Base-by-base conservation (phyloP, 108 stramenopile genomes). In the Parietichytrium sp. region DNA sequence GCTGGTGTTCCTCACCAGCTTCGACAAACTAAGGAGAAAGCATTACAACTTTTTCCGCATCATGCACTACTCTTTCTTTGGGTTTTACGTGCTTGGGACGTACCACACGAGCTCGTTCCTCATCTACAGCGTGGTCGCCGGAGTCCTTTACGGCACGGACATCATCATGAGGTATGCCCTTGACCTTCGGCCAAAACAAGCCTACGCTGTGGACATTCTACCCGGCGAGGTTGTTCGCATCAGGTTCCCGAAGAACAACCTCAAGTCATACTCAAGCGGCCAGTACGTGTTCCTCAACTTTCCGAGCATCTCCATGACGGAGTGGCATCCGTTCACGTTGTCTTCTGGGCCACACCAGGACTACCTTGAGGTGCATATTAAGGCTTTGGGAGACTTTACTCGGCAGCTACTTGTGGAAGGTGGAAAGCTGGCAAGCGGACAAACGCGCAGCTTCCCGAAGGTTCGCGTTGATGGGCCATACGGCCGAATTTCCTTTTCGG, bases 301-400 rank as follows among this genome's bases (percentile, higher is more conserved):
- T n/a, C 81, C 72, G 23, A 45, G n/a, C 29, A 47, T 84, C 54
- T 49, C 47, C 55, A 3, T 29, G 27, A 18, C 36, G 25, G 47
- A 78, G 78, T 85, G 82, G 83, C 85, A 85, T 83, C 85, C 85
- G 48, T 85, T 85, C 83, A 81, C 79, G 12, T 31, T 84, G 12
- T 80, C 82, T 48, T 45, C 36, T 47, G 83, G 79, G 25, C 84
- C 84, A 12, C 29, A 29, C 49, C 31, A 52, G 42, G 27, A 29
- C 3, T 26, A 52, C 3, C 54, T 42, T 15, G 26, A 29, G 4
- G 48, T 83, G 79, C 79, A 83, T 80, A 80, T 84, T 79, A 83
- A 83, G 79, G 80, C 55, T 48, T 83, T 85, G 83, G 83, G 80
- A 1, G 47, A 47, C 54, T n/a, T 16, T 27, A 84, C 80, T 29